Evolutionary conservation across 2,329 filamentous ascomycete species (phyloP).

Genomic region (Aspergillus sp.): DNA sequence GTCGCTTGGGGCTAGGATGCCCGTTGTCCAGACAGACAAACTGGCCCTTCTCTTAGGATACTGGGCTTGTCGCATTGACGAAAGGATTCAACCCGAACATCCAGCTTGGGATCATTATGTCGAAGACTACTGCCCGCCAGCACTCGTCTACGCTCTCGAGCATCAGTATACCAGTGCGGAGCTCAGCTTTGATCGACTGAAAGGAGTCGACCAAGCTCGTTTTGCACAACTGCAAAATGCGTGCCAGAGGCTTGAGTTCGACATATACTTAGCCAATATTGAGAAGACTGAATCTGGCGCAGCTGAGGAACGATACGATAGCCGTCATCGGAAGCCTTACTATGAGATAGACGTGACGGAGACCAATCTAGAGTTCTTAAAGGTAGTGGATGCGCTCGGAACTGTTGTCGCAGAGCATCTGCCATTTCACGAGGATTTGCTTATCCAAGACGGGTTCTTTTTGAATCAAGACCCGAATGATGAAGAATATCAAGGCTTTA

Average conservation of each 20-base stretch:
- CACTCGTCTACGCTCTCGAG: constrained; percentile 6
- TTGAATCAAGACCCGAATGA: not conserved
- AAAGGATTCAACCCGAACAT: too few relatives aligned
- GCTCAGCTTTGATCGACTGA: not conserved
- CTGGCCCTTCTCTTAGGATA: not conserved
- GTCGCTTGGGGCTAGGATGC: not conserved
- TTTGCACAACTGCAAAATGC: not conserved
- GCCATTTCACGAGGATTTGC: not conserved
- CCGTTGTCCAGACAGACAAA: not conserved
- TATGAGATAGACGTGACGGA: not conserved
- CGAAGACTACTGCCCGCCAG: not conserved
- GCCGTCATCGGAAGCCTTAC: too few relatives aligned
- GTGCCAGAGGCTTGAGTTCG: not conserved
- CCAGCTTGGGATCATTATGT: not conserved
- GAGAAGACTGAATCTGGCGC: not conserved
- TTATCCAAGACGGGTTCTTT: not conserved
- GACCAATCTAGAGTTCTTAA: not conserved
- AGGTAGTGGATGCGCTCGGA: not conserved
- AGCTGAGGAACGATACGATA: too few relatives aligned
- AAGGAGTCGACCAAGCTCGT: not conserved
- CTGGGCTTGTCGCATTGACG: not conserved
- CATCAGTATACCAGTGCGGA: constrained; percentile 6
- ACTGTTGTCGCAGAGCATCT: not conserved
- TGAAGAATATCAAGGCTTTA: not conserved
- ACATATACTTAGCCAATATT: not conserved